Base-by-base conservation (phyloP, 208 protist genomes). In the Tritrichomonas foetus region DNA sequence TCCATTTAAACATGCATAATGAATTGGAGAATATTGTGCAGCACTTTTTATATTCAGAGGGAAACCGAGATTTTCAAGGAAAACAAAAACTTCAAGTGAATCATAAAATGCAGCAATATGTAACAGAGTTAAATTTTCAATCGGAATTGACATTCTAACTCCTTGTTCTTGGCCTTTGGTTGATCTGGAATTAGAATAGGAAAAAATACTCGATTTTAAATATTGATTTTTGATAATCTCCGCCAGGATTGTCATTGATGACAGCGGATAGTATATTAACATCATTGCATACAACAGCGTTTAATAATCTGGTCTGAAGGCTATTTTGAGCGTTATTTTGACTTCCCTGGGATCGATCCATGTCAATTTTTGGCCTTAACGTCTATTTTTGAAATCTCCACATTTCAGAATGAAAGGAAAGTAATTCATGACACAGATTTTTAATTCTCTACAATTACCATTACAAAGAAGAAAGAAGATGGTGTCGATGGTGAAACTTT, bases 51-150 rank as follows among this genome's bases (percentile, higher is more conserved):
- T 89, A 39, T 57, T 27, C 33, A 57, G 33, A 13, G 41, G 41
- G 30, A 89, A n/a, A 39, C 44, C 27, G 13, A 33, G 47, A 33
- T n/a, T 22, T 57, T 89, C 78, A n/a, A 89, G 41, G 57, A 39
- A 57, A 20, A 89, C 44, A 50, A 89, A 89, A 39, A 47, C 47
- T 57, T 89, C 78, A 8, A 89, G 27, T 1, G 41, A 89, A 89
- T 89, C 78, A 33, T 39, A 44, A 89, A 61, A 89, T 27, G 78
- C 78, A 61, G 78, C 78, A 39, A 89, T 57, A 57, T 89, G 78
- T 16, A 89, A 14, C 20, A 89, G 16, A 20, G 41, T 89, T 16
- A 89, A 33, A 16, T 49, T 27, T 57, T 16, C 22, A 8, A 57
- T n/a, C 57, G 78, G 47, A 0, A 89, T 5, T 16, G 47, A 39